These are phyloP conservation scores for Astrocystis sublimbata DNA, from an alignment of 495 filamentous ascomycete species.

Conservation along the genomic window DNA sequence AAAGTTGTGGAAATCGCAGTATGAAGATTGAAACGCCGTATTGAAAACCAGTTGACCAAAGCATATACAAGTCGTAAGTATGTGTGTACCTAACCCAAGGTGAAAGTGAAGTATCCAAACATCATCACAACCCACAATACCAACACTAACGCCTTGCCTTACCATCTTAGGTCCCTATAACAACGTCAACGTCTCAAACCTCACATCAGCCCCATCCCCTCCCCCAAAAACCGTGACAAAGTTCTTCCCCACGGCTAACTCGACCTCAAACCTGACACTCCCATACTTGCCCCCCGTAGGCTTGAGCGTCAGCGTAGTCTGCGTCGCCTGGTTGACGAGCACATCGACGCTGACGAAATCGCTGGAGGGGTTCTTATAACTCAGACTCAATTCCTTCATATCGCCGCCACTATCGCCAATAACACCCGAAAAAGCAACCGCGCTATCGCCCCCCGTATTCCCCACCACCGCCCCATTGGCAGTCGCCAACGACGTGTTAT, in stretches of 20 bases:
- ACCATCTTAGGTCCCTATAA: background rate
- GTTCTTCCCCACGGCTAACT: conserved; percentile 32
- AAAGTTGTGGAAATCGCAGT: too few relatives aligned
- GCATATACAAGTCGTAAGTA: too few relatives aligned
- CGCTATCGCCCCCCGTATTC: conserved; percentile 25
- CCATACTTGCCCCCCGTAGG: conserved; percentile 27
- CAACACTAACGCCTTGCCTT: background rate
- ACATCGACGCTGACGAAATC: conserved; percentile 21
- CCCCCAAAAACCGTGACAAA: conserved; percentile 36
- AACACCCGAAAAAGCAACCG: conserved; percentile 37
- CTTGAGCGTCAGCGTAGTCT: conserved; percentile 16
- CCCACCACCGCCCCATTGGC: conserved; percentile 39
- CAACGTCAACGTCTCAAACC: conserved; percentile 26
- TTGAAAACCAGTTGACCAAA: too few relatives aligned
- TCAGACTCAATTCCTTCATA: conserved; percentile 26
- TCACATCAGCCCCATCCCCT: conserved; percentile 20
- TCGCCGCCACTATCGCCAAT: conserved; percentile 15
- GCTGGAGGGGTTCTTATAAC: conserved; percentile 27
- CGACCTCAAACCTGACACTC: conserved; percentile 17
- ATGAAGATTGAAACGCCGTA: too few relatives aligned
- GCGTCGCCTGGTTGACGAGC: conserved; percentile 31
- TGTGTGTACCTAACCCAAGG: too few relatives aligned
- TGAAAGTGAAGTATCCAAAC: too few relatives aligned
- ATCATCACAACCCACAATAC: too few relatives aligned
- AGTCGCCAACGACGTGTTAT: conserved; percentile 30